Evolutionary conservation across 1,284 basidiomycete genomes (phyloP), one percentile per base, ranked within the genome.

Genomic region (Cryptococcus amylolentus): DNA sequence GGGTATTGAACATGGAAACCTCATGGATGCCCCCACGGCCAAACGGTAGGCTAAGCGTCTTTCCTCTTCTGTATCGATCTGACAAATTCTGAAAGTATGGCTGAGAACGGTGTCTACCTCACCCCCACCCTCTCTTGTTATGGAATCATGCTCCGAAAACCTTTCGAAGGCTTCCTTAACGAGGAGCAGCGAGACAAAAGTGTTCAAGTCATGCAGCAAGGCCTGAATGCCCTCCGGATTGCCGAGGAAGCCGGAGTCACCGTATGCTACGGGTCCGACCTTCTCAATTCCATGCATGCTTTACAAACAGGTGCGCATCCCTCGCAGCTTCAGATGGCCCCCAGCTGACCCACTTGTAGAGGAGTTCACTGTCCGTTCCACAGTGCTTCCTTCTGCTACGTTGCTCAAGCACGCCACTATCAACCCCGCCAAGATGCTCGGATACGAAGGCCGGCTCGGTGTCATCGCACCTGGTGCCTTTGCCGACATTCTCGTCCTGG

Each of bases 1-100:
- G 14, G 80, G 80, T 1, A 81, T 82, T 41, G 81, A 82, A 57
- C 81, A 82, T 53, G 81, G 81, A 8, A 69, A 72, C 54, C 62
- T 75, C 12, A 51, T 75, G 26, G 69, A 72, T 51, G 55, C 41
- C 2, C 41, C 41, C 16, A 42, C 41, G n/a, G 41, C 41, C 41
- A 42, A 42, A 23, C 16, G 41, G 41, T 42, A n/a, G 18, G 20
- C 16, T 14, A 8, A 35, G 4, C 6, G 16, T 42, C 41, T 42
- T n/a, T 8, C 16, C 16, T 8, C 10, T n/a, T 42, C 8, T 18
- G n/a, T n/a, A 42, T 42, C 16, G 16, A n/a, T 42, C 20, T 42
- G 41, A n/a, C 16, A 16, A 42, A 8, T 18, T 8, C 16, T 14
- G 16, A 23, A 12, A 42, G 41, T 60, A 78, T 80, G 77, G 78